Base-by-base conservation (phyloP, 2,329 filamentous ascomycete genomes). In the Epichloe gansuensis region DNA sequence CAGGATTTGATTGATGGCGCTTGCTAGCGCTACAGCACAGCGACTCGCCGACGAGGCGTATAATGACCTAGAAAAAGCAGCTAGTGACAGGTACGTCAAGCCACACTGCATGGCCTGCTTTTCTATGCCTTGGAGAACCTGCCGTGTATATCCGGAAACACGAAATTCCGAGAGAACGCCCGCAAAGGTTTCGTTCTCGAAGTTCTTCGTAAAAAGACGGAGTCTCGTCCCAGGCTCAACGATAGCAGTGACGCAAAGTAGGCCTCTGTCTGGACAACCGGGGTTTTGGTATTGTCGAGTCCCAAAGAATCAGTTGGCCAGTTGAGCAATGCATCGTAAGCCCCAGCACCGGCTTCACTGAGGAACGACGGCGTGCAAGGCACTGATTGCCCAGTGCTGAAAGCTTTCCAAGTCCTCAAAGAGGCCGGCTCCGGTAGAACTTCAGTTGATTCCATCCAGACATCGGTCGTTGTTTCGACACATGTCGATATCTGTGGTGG, bases 341-440 rank as follows among this genome's bases (percentile, higher is more conserved):
- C 74, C 9, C 66, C 65, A 1, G 83, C 72, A 0, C 85, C 85
- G 31, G 82, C 80, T 66, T 93, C 88, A 3, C 81, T 83, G 12
- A 90, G 68, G 56, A 86, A 83, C 2, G 75, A 65, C 1, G 79
- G 75, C 42, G 52, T 74, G 69, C 45, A 63, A 23, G 54, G 48
- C 11, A 54, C 55, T 2, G 64, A 58, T 9, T 70, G 66, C 4
- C 70, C 62, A 5, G 70, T 62, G n/a, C 71, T 63, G 59, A 91
- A 91, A 2, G 67, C 69, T 58, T 89, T 82, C 88, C 88, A 93
- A 1, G 83, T 84, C 55, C 76, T 77, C 60, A 82, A 80, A 41
- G 69, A 65, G 6, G 74, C 67, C 5, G 55, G 49, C 4, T 63
- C 63, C n/a, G 58, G 50, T 2, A 59, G 48, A 9, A 61, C 56